Base-by-base conservation (phyloP, 306 rosid genomes). In the Vigna trinervia region DNA sequence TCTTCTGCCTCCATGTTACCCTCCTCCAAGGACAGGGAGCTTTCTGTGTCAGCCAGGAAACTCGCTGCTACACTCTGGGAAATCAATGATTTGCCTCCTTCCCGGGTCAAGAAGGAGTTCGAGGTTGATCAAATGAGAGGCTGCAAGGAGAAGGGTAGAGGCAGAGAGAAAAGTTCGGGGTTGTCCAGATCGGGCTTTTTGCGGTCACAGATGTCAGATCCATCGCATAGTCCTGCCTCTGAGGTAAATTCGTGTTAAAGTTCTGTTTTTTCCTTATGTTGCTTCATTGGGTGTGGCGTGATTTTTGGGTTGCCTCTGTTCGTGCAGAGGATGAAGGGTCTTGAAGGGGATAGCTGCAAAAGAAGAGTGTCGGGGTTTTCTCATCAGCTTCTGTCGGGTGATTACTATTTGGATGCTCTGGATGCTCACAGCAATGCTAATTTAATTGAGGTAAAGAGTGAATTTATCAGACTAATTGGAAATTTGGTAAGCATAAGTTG, bases 1-100 rank as follows among this genome's bases (percentile, higher is more conserved):
- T 71, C 82, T 74, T 66, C 76, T 50, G 73, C 12, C 22, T 78
- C 84, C 69, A 81, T 79, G 74, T 62, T 84, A 19, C 78, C 78
- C n/a, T 50, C 47, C 6, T 50, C 47, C 6, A 87, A 73, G 75
- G 93, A 85, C 22, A 91, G 81, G 70, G 87, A 85, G 5, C 61
- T 76, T 17, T 88, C 92, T 34, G 81, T 84, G 1, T 94, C 98
- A 0, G 97, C 96, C 0, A 78, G 97, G 43, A 94, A 91, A 80
- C 88, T 91, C 0, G 97, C 96, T 34, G 96, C 97, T 50, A 85
- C 96, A 5, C 74, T 91, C 15, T 93, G 98, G 98, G 98, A 87
- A 74, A 86, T 89, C 69, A 85, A 91, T 78, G 90, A 86, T 73
- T 69, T 75, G 22, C 78, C 85, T 62, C 75, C 85, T 5, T 84